These are phyloP conservation scores for Abrus pulchellus DNA, from an alignment of 306 rosid genomes.

Conservation along the genomic window DNA sequence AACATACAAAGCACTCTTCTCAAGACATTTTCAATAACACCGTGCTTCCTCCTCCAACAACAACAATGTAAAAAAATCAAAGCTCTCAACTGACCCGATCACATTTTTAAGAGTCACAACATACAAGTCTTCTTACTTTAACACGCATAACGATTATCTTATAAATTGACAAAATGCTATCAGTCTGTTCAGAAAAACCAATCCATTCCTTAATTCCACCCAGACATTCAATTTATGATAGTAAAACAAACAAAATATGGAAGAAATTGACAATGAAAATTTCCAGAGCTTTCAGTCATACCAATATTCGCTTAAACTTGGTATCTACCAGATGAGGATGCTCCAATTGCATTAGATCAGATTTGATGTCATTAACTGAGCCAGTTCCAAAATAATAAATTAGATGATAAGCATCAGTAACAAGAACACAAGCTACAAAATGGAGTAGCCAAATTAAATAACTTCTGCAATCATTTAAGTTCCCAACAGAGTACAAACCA, in stretches of 20 bases:
- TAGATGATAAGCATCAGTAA: constrained; percentile 31
- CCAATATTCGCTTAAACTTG: constrained; percentile 87
- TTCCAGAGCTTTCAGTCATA: constrained; percentile 55
- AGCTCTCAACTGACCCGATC: background rate
- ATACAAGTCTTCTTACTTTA: constrained; percentile 21
- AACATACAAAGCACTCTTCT: constrained; percentile 14
- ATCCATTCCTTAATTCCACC: constrained; percentile 34
- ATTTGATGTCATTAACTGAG: constrained; percentile 60
- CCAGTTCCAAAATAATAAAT: constrained; percentile 45
- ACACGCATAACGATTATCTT: background rate
- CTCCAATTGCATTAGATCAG: constrained; percentile 64
- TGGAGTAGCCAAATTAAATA: constrained; percentile 33
- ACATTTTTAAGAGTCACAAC: constrained; percentile 24
- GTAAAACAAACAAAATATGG: constrained; percentile 22
- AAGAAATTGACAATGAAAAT: constrained; percentile 27
- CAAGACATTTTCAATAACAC: constrained; percentile 19
- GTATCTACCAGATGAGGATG: constrained; percentile 65
- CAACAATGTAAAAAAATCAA: constrained; percentile 24
- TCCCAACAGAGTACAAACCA: constrained; percentile 7
- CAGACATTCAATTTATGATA: constrained; percentile 38
- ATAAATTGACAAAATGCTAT: constrained; percentile 35
- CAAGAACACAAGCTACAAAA: constrained; percentile 26
- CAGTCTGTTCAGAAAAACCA: constrained; percentile 31
- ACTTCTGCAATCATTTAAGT: constrained; percentile 27
- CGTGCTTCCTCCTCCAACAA: constrained; percentile 26